phyloP scores from a whole-genome alignment of 2,329 filamentous ascomycete species.

The Ramularia endophylla region DNA sequence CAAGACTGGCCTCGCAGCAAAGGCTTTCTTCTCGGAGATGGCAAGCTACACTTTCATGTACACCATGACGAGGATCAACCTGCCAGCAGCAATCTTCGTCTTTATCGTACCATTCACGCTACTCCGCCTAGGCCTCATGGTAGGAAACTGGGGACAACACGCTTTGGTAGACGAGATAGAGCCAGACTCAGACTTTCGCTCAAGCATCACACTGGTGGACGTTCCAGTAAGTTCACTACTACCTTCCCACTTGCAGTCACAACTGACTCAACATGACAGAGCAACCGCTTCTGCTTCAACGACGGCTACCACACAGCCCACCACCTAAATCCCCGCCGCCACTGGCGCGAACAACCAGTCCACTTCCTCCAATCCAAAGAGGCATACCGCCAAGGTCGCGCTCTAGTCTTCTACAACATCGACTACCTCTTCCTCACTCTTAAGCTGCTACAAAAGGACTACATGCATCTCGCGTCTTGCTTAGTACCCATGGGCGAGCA shows the following conservation, averaged over 20 bases:
- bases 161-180: slow-evolving; percentile 70
- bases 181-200: slow-evolving; percentile 71
- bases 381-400: slow-evolving; percentile 59
- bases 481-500: slow-evolving; percentile 70
- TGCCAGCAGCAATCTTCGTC: slow-evolving; percentile 56
- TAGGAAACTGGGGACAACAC: slow-evolving; percentile 81
- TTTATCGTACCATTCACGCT: slow-evolving; percentile 61
- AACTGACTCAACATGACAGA: slow-evolving; percentile 41
- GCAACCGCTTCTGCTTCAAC: slow-evolving; percentile 76
- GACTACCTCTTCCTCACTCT: slow-evolving; percentile 74
- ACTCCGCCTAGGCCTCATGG: slow-evolving; percentile 67
- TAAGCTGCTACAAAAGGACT: slow-evolving; percentile 63
- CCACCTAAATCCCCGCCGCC: slow-evolving; percentile 69
- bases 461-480: slow-evolving; percentile 61
- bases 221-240: slow-evolving; percentile 55
- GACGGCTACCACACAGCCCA: slow-evolving; percentile 79
- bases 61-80: slow-evolving; percentile 45
- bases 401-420: slow-evolving; percentile 73
- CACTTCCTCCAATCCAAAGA: slow-evolving; percentile 66
- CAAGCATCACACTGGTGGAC: slow-evolving; percentile 73
- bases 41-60: slow-evolving; percentile 50
- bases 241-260: slow-evolving; percentile 1
- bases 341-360: slow-evolving; percentile 75
- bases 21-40: slow-evolving; percentile 57
- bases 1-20: slow-evolving; percentile 50